Conservation (phyloP, 139 green algal species). For the Chlorella sp. region DNA sequence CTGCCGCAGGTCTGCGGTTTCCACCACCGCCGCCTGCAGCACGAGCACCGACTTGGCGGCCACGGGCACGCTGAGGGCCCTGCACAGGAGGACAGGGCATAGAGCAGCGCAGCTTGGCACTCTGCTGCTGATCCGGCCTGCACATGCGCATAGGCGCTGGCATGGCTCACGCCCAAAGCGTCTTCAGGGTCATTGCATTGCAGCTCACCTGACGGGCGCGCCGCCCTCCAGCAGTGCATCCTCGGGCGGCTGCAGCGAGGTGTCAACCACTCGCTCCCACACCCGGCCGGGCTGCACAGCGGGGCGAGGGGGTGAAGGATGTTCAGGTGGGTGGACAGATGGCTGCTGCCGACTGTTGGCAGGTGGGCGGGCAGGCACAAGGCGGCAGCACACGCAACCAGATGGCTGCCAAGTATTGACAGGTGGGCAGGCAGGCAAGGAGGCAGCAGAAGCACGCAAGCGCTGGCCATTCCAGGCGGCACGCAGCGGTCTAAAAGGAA, state of each 20-base stretch:
- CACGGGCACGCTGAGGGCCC: conserved; percentile 7
- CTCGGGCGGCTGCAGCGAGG: conserved; percentile 30
- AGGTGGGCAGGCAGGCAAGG: background rate
- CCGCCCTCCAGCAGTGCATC: conserved; percentile 38
- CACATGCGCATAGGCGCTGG: too few species aligned
- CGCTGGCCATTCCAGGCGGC: too few species aligned
- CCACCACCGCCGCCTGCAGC: conserved; percentile 26
- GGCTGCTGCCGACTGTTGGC: background rate
- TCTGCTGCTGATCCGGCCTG: too few species aligned
- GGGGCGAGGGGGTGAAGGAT: background rate
- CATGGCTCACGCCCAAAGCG: too few species aligned
- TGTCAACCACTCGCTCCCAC: conserved; percentile 47
- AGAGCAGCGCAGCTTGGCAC: background rate
- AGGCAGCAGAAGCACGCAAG: background rate
- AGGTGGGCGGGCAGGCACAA: background rate
- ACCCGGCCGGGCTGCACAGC: conserved; percentile 26
- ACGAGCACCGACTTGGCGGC: conserved; percentile 38
- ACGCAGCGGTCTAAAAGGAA: too few species aligned
- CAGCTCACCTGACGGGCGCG: background rate
- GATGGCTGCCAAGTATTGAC: background rate
- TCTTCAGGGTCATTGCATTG: too few species aligned
- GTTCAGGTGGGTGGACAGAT: background rate
- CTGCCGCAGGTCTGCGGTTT: background rate
- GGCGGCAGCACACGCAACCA: background rate
- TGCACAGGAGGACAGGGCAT: background rate